These are phyloP conservation scores for Ophiostoma ips DNA, from an alignment of 2,329 filamentous ascomycete species.

Conservation along the genomic window DNA sequence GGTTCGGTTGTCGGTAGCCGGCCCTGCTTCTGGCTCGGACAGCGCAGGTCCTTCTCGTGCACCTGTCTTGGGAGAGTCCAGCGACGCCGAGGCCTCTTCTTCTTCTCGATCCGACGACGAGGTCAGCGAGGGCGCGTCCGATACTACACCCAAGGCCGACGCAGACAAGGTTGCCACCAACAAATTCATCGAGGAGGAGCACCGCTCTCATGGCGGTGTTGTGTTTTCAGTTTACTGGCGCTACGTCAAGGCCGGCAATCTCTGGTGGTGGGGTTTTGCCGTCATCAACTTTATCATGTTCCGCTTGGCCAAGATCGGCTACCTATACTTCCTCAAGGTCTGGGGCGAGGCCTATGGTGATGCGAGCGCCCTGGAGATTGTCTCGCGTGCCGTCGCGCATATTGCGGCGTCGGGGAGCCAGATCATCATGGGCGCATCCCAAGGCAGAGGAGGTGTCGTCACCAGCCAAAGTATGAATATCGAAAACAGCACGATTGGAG, in stretches of 20 bases:
- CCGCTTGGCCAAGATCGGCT: constrained; percentile 48
- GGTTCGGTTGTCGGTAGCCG: constrained; percentile 18
- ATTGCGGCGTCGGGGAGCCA: background rate
- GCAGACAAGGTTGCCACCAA: constrained; percentile 39
- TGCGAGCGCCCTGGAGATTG: constrained; percentile 7
- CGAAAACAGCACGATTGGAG: background rate
- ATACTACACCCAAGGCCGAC: constrained; percentile 25
- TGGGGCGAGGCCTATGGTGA: constrained; percentile 67
- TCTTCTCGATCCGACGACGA: constrained; percentile 17
- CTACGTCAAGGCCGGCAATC: constrained; percentile 68
- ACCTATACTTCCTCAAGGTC: constrained; percentile 71
- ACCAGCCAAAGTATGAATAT: background rate
- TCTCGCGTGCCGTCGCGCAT: constrained; percentile 5
- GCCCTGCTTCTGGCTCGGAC: constrained; percentile 11
- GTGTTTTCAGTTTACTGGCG: constrained; percentile 66
- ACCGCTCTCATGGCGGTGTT: constrained; percentile 60
- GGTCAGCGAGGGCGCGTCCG: background rate
- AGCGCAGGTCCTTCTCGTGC: background rate
- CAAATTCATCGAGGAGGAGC: constrained; percentile 69
- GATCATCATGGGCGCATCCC: background rate
- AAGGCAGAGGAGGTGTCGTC: background rate
- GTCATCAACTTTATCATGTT: constrained; percentile 49
- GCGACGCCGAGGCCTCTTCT: constrained; percentile 14
- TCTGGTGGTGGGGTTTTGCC: constrained; percentile 57
- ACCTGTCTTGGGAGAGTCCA: constrained; percentile 18